These are phyloP conservation scores for Lanmaoa rubissima DNA, from an alignment of 768 basidiomycete species.

Conservation along the genomic window DNA sequence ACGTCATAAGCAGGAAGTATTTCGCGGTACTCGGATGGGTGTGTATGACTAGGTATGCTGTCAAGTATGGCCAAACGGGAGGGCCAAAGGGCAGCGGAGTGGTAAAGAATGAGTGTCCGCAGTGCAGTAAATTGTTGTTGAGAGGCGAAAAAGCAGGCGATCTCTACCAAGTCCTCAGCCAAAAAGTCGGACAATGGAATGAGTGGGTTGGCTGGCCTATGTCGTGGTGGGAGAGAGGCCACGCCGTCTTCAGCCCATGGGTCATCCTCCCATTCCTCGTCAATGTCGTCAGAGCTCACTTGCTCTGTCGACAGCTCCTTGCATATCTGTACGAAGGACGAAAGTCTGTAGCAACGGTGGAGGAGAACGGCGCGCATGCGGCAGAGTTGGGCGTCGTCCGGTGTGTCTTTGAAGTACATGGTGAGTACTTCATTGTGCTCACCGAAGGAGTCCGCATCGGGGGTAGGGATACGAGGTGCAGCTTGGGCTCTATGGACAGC, in stretches of 20 bases:
- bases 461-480: constrained; percentile 27
- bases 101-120: constrained; percentile 53
- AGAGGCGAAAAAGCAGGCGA: constrained; percentile 67
- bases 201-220: constrained; percentile 35
- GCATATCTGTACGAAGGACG: constrained; percentile 67
- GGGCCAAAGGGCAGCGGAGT: constrained; percentile 60
- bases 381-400: constrained; percentile 63
- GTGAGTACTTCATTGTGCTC: constrained; percentile 32
- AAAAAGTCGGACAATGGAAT: constrained; percentile 68
- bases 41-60: constrained; percentile 68
- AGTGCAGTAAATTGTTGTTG: constrained; percentile 58
- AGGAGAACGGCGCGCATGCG: constrained; percentile 67
- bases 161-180: constrained; percentile 48
- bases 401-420: constrained; percentile 55
- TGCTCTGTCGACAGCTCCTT: constrained; percentile 36
- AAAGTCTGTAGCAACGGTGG: constrained; percentile 63
- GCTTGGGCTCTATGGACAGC: constrained; percentile 49
- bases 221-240: constrained; percentile 19
- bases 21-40: constrained; percentile 58
- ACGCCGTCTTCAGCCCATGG: constrained; percentile 63
- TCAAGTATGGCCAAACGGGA: constrained; percentile 69
- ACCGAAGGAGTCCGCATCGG: constrained; percentile 17
- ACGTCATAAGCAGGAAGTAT: constrained; percentile 64
- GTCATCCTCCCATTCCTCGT: constrained; percentile 51
- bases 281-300: constrained; percentile 32